These are phyloP conservation scores for Kickxella alabastrina DNA, from an alignment of 192 early-diverging fungal genomes.

Conservation along the genomic window DNA sequence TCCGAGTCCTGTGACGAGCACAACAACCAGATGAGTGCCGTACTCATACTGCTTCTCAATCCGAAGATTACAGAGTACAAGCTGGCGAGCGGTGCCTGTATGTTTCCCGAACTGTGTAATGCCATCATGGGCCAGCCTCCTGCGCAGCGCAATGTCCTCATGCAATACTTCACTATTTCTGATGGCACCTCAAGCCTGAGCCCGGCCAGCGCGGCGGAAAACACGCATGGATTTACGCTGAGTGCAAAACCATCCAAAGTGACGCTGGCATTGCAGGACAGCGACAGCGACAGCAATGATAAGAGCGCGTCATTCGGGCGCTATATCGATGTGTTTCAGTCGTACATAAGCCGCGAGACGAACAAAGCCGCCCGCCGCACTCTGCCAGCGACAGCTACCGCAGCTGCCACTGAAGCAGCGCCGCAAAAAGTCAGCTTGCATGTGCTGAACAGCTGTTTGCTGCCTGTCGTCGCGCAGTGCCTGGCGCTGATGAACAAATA, in stretches of 20 bases:
- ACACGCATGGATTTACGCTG: too few species aligned
- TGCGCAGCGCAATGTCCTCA: conserved; percentile 21
- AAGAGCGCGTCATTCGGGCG: conserved; percentile 13
- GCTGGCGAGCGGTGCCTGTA: conserved; percentile 12
- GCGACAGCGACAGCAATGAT: neutral
- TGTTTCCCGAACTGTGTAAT: conserved; percentile 48
- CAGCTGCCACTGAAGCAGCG: conserved; percentile 5
- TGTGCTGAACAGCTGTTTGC: conserved; percentile 15
- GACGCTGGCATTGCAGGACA: too few species aligned
- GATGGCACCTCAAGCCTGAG: neutral
- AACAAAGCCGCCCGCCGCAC: conserved; percentile 14
- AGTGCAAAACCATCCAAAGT: too few species aligned
- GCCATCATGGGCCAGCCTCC: conserved; percentile 26
- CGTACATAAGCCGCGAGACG: conserved; percentile 33
- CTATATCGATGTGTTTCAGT: conserved; percentile 30
- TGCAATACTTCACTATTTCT: conserved; percentile 32
- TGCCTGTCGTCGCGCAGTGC: conserved; percentile 29
- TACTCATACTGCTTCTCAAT: conserved; percentile 43
- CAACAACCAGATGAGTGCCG: conserved; percentile 38
- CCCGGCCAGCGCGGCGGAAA: neutral
- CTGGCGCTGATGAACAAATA: conserved; percentile 53
- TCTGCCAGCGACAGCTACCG: neutral
- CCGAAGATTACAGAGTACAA: conserved; percentile 35
- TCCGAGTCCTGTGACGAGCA: conserved; percentile 46
- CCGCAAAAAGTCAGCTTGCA: conserved; percentile 35